Conservation (phyloP, 1,284 basidiomycete genomes). For the Irpex sp. region DNA sequence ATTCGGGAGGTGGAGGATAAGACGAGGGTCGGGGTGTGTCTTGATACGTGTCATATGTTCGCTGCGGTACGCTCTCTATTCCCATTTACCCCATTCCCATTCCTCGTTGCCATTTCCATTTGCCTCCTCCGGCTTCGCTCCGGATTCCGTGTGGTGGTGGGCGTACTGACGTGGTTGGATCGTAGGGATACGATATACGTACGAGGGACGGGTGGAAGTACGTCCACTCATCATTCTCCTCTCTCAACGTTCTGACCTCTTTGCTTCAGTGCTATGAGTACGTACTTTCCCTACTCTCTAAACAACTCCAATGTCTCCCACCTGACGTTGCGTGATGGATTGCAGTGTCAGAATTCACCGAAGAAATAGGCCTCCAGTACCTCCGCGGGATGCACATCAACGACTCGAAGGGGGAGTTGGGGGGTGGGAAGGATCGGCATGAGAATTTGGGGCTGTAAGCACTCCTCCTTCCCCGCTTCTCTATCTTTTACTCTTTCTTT, state of each 20-base stretch:
- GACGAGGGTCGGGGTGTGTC: conserved; percentile 70
- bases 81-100: not conserved
- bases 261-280: conserved; percentile 16
- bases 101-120: too few relatives aligned
- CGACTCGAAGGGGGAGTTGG: conserved; percentile 67
- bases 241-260: not conserved
- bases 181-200: conserved; percentile 74
- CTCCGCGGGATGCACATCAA: conserved; percentile 83
- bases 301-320: too few relatives aligned
- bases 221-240: conserved; percentile 22
- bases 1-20: conserved; percentile 75
- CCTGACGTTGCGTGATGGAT: too few relatives aligned
- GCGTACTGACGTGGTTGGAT: too few relatives aligned
- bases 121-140: too few relatives aligned
- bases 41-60: conserved; percentile 87
- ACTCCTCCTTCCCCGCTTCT: not conserved
- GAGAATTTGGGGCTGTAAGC: conserved; percentile 79
- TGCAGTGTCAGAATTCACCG: conserved; percentile 54
- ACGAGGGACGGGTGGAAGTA: conserved; percentile 63
- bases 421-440: conserved; percentile 72
- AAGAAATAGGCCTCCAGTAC: conserved; percentile 63
- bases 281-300: too few relatives aligned
- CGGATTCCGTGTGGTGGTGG: too few relatives aligned
- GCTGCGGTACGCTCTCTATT: conserved; percentile 50
- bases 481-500: too few relatives aligned